phyloP scores from a whole-genome alignment of 225 moss, liverwort and hornwort genomes.

The Thuidium tamariscinum region DNA sequence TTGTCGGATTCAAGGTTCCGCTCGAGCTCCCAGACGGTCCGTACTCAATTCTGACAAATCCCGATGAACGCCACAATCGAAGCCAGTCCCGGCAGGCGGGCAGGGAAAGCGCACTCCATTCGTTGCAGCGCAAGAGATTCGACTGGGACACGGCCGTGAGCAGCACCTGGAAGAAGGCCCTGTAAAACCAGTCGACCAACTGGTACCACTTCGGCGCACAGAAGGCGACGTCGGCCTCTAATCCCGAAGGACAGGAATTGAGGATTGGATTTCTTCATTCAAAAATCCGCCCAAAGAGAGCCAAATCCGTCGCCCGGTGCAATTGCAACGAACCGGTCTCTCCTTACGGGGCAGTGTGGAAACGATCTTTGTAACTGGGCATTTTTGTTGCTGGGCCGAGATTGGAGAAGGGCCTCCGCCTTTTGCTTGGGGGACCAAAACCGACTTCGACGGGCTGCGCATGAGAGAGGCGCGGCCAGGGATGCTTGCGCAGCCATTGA shows the following conservation, averaged over 20 bases:
- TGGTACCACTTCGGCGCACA: neutral
- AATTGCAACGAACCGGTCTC: too few relatives aligned
- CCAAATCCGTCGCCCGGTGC: neutral
- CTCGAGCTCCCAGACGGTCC: too few relatives aligned
- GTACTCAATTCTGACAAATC: neutral
- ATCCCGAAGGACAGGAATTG: neutral
- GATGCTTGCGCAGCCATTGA: too few relatives aligned
- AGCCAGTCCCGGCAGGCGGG: rapidly evolving
- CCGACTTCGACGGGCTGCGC: too few relatives aligned
- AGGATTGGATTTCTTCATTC: neutral
- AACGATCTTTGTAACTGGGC: too few relatives aligned
- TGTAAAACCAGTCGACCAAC: neutral
- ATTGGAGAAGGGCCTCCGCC: too few relatives aligned
- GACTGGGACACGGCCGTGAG: neutral
- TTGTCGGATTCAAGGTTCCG: neutral
- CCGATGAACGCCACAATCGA: neutral
- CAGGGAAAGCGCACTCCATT: neutral
- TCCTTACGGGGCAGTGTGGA: too few relatives aligned
- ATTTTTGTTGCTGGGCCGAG: too few relatives aligned
- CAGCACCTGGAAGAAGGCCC: neutral
- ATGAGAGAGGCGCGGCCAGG: too few relatives aligned
- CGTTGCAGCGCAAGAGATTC: neutral
- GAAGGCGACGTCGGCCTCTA: neutral
- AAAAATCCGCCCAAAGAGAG: neutral
- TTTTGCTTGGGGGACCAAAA: too few relatives aligned